These are phyloP conservation scores for Mucor mucedo DNA, from an alignment of 371 early-diverging fungal genomes.

Conservation along the genomic window DNA sequence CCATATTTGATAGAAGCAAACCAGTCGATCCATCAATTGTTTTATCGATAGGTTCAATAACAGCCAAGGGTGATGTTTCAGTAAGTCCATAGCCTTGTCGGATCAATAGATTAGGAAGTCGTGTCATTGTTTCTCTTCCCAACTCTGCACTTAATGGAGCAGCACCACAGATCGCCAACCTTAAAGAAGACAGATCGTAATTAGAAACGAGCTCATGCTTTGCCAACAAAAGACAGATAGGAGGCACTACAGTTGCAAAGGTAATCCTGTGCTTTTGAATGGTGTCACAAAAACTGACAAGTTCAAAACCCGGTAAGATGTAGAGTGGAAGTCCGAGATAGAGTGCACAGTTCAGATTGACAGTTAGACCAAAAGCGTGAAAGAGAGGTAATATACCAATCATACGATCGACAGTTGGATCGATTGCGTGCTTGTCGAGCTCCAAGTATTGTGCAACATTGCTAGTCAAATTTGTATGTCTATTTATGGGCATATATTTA, in stretches of 20 bases:
- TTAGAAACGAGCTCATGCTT: conserved; percentile 69
- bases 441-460: conserved; percentile 64
- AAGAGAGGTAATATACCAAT: conserved; percentile 77
- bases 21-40: conserved; percentile 75
- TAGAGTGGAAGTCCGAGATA: conserved; percentile 46
- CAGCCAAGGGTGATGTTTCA: neutral
- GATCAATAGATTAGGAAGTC: conserved; percentile 49
- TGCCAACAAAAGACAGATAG: conserved; percentile 68
- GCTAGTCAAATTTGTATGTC: conserved; percentile 74
- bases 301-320: conserved; percentile 71
- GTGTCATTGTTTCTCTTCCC: conserved; percentile 8
- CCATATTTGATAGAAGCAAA: conserved; percentile 60
- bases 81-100: conserved; percentile 66
- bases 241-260: conserved; percentile 74
- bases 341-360: conserved; percentile 25
- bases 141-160: conserved; percentile 68
- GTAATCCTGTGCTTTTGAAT: conserved; percentile 65
- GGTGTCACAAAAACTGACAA: conserved; percentile 54
- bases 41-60: neutral
- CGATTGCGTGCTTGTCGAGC: conserved; percentile 26
- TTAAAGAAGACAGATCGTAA: conserved; percentile 59
- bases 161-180: conserved; percentile 28
- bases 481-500: too few species aligned
- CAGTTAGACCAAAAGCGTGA: conserved; percentile 60
- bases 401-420: conserved; percentile 14